These are phyloP conservation scores for Fusarium sp. DNA, from an alignment of 2,329 filamentous ascomycete species.

Conservation along the genomic window DNA sequence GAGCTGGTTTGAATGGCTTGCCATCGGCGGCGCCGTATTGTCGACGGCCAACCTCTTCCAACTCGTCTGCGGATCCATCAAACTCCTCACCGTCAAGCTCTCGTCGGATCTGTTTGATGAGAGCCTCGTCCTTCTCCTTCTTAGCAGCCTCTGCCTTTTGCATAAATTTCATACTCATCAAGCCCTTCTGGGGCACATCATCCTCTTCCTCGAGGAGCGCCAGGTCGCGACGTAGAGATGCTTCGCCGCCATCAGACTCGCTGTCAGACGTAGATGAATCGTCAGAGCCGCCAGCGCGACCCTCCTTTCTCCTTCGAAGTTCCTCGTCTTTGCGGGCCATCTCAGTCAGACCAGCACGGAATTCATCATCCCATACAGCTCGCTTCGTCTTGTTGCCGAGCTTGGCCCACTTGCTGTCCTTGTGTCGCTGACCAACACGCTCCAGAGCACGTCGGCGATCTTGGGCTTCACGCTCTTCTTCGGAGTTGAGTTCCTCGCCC, in stretches of 20 bases:
- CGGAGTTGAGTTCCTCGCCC: constrained; percentile 71
- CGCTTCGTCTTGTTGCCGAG: constrained; percentile 81
- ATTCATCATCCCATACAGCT: constrained; percentile 89
- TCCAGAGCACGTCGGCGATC: constrained; percentile 85
- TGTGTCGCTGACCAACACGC: constrained; percentile 85
- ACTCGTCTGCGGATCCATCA: constrained; percentile 64
- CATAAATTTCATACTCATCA: constrained; percentile 95
- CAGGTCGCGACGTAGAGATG: constrained; percentile 62
- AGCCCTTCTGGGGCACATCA: constrained; percentile 69
- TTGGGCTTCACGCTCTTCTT: constrained; percentile 71
- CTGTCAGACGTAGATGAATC: constrained; percentile 66
- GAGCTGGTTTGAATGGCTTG: constrained; percentile 50
- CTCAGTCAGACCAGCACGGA: constrained; percentile 80
- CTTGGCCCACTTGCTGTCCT: constrained; percentile 94
- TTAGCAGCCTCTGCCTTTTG: constrained; percentile 83
- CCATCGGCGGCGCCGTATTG: constrained; percentile 69
- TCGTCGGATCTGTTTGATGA: constrained; percentile 75
- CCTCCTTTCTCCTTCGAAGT: constrained; percentile 81
- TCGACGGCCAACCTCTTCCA: constrained; percentile 74
- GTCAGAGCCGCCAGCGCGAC: constrained; percentile 65
- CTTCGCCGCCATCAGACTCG: constrained; percentile 70
- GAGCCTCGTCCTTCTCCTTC: constrained; percentile 84
- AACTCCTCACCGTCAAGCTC: constrained; percentile 75
- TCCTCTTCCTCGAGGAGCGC: constrained; percentile 61
- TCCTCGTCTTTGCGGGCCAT: constrained; percentile 88